Evolutionary conservation across 305 asterid genomes (phyloP).

Genomic region (Fraxinus xanthoxyloides): DNA sequence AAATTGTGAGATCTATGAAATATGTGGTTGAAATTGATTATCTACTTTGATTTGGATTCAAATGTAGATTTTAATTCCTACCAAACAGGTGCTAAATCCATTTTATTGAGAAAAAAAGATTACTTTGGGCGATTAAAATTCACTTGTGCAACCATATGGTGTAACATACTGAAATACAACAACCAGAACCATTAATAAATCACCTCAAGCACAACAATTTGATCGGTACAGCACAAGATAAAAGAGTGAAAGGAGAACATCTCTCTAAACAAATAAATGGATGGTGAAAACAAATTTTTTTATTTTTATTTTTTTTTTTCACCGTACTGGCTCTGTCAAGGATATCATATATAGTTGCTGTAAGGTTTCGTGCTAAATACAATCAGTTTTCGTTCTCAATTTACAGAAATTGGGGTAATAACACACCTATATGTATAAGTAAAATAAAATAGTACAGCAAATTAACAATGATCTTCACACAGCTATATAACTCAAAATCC

Average conservation of each 20-base stretch:
- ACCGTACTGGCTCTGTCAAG: not conserved
- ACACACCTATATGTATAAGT: not conserved
- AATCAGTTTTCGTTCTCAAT: not conserved
- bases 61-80: no score
- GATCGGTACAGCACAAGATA: not conserved
- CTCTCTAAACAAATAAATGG: not conserved
- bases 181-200: not conserved
- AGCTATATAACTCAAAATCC: slow-evolving; percentile 19
- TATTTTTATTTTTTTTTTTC: not conserved
- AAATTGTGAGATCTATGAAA: no score
- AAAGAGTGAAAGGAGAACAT: not conserved
- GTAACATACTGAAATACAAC: not conserved
- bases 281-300: not conserved
- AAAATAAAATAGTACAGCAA: not conserved
- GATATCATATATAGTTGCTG: not conserved
- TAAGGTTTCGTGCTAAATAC: not conserved
- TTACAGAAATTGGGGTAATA: not conserved
- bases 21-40: no score
- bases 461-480: not conserved
- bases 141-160: not conserved
- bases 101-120: no score
- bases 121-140: not conserved
- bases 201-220: not conserved
- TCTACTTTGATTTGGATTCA: no score
- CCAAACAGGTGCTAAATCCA: no score